Percentiles rank a stretch among this genome's conserved stretches.
These are phyloP conservation scores for Proliferodiscus dingleyae DNA, from an alignment of 2,329 filamentous ascomycete species.

Conservation along the genomic window DNA sequence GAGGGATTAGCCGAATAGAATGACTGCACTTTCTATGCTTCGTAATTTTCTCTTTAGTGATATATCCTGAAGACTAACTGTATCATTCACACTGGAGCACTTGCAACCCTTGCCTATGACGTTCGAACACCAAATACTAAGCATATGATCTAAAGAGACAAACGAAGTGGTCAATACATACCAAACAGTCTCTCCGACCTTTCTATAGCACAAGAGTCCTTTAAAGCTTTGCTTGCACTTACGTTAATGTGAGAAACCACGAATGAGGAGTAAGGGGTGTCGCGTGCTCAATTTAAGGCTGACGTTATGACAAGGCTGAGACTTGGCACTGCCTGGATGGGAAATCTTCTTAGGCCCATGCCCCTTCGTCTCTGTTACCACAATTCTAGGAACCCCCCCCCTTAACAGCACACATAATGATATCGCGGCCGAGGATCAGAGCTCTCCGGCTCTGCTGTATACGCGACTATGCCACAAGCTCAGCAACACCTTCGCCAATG, in stretches of 20 bases:
- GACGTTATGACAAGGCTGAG: background rate
- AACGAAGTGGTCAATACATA: background rate
- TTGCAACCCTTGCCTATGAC: background rate
- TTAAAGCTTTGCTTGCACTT: background rate
- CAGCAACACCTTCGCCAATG: slow-evolving; percentile 29
- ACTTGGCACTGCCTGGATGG: background rate
- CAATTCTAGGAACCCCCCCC: background rate
- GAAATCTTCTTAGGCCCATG: background rate
- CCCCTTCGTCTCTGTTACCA: background rate
- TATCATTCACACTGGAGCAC: background rate
- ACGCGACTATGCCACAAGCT: slow-evolving; percentile 25
- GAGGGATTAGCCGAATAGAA: too few relatives aligned
- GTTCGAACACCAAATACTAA: background rate
- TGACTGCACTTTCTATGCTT: background rate
- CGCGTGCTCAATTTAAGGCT: background rate
- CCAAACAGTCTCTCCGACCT: background rate
- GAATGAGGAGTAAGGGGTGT: background rate
- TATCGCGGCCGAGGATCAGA: slow-evolving; percentile 17
- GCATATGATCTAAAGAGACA: background rate
- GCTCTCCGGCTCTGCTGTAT: slow-evolving; percentile 21
- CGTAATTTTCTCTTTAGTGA: background rate
- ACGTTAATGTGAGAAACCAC: background rate
- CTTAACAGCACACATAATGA: slow-evolving; percentile 11
- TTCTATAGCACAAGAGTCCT: background rate
- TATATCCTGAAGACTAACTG: background rate